Conservation (phyloP, 106 monocot species). For the Ottelia alismoides region DNA sequence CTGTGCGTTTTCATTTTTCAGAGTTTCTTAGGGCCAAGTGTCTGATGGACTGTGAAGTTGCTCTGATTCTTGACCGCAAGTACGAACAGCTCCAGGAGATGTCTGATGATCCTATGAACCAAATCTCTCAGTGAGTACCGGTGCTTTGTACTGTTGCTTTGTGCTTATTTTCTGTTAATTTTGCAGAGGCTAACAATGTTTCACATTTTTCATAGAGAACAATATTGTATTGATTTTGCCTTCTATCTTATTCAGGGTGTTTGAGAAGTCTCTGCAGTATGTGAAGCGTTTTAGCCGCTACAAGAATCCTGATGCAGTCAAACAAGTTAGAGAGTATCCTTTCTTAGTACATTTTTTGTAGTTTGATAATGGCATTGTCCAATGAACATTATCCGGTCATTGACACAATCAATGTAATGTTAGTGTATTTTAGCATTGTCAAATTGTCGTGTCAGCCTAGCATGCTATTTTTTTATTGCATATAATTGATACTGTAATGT, state of each 20-base stretch:
- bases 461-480: no score
- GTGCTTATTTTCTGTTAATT: not conserved
- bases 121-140: slow-evolving; percentile 62
- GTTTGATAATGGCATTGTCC: no score
- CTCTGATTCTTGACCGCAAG: slow-evolving; percentile 54
- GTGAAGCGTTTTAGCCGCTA: slow-evolving; percentile 97
- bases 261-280: slow-evolving; percentile 95
- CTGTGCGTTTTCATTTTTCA: slow-evolving; percentile 13
- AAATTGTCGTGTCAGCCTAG: no score
- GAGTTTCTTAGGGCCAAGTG: slow-evolving; percentile 77
- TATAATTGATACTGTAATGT: no score
- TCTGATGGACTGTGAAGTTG: slow-evolving; percentile 72
- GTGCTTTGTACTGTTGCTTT: slow-evolving; percentile 11
- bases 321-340: slow-evolving; percentile 99
- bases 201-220: no score
- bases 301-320: slow-evolving; percentile 80
- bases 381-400: no score
- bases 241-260: no score
- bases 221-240: no score
- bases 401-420: no score
- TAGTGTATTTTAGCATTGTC: no score
- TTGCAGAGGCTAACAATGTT: not conserved
- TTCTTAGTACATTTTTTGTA: slow-evolving; percentile 20
- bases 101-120: slow-evolving; percentile 52
- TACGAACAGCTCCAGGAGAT: slow-evolving; percentile 57